Conservation (phyloP, 2,329 filamentous ascomycete species). For the Colletotrichum falcatum region DNA sequence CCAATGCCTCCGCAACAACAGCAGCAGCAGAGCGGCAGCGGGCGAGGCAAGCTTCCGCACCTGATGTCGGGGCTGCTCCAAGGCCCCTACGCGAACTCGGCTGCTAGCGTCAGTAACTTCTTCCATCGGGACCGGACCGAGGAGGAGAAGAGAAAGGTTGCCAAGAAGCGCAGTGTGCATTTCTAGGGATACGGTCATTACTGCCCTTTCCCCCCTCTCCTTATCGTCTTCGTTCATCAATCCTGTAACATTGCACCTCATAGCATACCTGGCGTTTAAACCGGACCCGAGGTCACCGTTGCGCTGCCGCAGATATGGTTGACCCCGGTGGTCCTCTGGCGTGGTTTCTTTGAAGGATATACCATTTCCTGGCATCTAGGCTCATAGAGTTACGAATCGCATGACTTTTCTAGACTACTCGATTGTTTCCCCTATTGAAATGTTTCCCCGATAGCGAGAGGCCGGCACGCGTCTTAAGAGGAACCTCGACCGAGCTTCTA, state of each 20-base stretch:
- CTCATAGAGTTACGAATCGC: slow-evolving; percentile 3
- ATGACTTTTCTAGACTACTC: neutral
- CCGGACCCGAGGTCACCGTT: neutral
- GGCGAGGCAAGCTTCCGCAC: slow-evolving; percentile 44
- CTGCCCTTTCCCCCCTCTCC: neutral
- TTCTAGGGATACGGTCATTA: slow-evolving; percentile 47
- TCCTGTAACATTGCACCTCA: neutral
- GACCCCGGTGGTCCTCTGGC: neutral
- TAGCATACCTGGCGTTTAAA: slow-evolving; percentile 16
- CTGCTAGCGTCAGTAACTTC: slow-evolving; percentile 61
- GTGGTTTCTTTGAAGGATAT: slow-evolving; percentile 19
- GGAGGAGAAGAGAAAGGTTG: slow-evolving; percentile 54
- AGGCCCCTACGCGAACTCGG: slow-evolving; percentile 52
- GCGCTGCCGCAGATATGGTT: neutral
- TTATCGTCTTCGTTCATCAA: neutral
- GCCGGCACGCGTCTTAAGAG: too few relatives aligned
- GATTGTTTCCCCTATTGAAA: neutral
- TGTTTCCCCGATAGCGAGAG: neutral
- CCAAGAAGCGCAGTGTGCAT: slow-evolving; percentile 63
- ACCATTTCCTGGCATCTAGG: neutral
- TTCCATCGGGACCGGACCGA: slow-evolving; percentile 53
- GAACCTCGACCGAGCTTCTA: neutral
- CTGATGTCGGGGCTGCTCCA: slow-evolving; percentile 48
- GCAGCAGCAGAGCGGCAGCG: slow-evolving; percentile 41
- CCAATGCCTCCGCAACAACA: slow-evolving; percentile 39